Percentiles rank a stretch among this genome's conserved stretches.
Evolutionary conservation across 176 grass and related monocot genomes (phyloP).

Genomic region (Neostapfia colusana): DNA sequence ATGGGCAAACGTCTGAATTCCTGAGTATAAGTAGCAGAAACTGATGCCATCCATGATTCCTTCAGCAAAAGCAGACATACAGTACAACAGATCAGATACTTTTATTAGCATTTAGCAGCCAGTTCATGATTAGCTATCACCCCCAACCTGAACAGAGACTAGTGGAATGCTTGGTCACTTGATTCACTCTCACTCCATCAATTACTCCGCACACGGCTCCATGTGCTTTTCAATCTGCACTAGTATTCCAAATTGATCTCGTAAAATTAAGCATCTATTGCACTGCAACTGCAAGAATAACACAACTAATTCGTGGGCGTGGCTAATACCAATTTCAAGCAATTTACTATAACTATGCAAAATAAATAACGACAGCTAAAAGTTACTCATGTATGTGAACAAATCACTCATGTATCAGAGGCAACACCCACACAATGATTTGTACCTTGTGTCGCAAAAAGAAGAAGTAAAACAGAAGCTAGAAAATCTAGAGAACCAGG

Average conservation of each 20-base stretch:
- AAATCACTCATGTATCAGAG: constrained; percentile 23
- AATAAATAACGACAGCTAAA: neutral
- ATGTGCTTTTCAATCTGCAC: constrained; percentile 31
- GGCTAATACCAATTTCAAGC: neutral
- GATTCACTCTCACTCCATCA: neutral
- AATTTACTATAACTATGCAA: neutral
- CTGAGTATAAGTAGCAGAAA: neutral
- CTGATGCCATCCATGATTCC: neutral
- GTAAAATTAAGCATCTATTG: constrained; percentile 20
- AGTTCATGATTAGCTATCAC: constrained; percentile 39
- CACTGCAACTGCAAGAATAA: neutral
- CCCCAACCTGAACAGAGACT: constrained; percentile 2
- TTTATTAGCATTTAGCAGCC: constrained; percentile 6
- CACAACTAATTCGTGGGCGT: neutral
- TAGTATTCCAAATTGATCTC: constrained; percentile 10
- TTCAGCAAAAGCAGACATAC: neutral
- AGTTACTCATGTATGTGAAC: neutral
- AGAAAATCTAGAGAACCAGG: constrained; percentile 13
- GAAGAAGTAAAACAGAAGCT: constrained; percentile 15
- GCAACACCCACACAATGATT: constrained; percentile 25
- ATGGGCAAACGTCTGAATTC: neutral
- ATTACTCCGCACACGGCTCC: constrained; percentile 1
- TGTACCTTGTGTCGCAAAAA: constrained; percentile 37
- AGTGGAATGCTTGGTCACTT: neutral
- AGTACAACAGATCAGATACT: constrained; percentile 1